Conservation (phyloP, 805 yeast species). For the Cyberlindnera galapagoensis region DNA sequence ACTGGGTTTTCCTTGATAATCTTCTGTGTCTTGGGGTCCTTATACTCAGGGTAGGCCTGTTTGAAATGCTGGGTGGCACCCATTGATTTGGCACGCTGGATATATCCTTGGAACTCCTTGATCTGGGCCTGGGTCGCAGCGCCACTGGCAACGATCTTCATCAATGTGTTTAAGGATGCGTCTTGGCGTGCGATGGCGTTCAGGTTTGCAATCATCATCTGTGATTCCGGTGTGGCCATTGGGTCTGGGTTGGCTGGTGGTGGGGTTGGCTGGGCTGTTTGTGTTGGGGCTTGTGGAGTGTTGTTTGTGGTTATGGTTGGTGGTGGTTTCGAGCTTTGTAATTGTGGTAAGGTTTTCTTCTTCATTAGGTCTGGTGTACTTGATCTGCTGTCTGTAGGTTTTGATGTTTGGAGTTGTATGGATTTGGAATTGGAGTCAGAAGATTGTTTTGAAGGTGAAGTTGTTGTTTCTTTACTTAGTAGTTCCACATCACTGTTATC, state of each 20-base stretch:
- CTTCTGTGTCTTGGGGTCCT: constrained; percentile 11
- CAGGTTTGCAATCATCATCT: constrained; percentile 77
- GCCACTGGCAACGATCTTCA: constrained; percentile 86
- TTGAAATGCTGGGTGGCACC: constrained; percentile 42
- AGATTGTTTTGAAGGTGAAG: constrained; percentile 1
- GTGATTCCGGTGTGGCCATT: constrained; percentile 57
- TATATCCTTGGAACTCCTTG: constrained; percentile 70
- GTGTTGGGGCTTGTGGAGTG: constrained; percentile 6
- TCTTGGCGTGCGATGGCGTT: constrained; percentile 78
- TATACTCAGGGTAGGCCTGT: constrained; percentile 22
- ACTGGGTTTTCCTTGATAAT: constrained; percentile 15
- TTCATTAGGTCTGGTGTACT: too few relatives aligned
- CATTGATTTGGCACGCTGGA: constrained; percentile 72
- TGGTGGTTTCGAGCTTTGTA: constrained; percentile 1
- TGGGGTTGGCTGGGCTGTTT: constrained; percentile 24
- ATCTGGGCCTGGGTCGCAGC: constrained; percentile 68
- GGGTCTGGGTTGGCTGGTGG: constrained; percentile 33
- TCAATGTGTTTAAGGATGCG: constrained; percentile 56
- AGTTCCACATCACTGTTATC: too few relatives aligned
- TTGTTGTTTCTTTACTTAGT: not conserved
- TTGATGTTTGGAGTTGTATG: too few relatives aligned
- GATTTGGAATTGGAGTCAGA: too few relatives aligned
- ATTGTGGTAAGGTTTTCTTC: constrained; percentile 13
- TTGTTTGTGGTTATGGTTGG: constrained; percentile 8
- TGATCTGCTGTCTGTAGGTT: too few relatives aligned